phyloP scores from a whole-genome alignment of 208 protist genomes.

The Borovskyia barvae region DNA sequence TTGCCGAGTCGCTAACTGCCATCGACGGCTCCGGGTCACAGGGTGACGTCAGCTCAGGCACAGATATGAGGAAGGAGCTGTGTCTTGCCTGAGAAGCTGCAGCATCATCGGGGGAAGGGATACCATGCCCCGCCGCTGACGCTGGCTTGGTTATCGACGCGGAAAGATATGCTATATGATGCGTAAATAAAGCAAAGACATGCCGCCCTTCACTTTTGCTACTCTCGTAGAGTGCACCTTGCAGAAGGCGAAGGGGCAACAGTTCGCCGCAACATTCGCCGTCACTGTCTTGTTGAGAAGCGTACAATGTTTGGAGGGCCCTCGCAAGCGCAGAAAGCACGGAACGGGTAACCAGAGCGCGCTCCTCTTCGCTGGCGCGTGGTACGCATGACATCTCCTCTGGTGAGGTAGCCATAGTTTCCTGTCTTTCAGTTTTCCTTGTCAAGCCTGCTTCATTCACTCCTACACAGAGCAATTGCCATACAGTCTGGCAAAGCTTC shows the following conservation, averaged over 20 bases:
- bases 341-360: constrained; percentile 7
- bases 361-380: not conserved
- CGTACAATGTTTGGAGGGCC: constrained; percentile 9
- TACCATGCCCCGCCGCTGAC: not conserved
- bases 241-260: constrained; percentile 23
- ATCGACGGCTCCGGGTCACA: not conserved
- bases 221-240: constrained; percentile 21
- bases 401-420: not conserved
- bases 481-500: constrained; percentile 17
- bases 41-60: not conserved
- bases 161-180: too few species aligned
- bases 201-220: constrained; percentile 12
- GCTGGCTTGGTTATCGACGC: too few species aligned
- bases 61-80: too few species aligned
- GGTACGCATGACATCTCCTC: not conserved
- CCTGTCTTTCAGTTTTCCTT: too few species aligned
- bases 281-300: not conserved
- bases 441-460: too few species aligned
- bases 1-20: not conserved
- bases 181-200: constrained; percentile 21
- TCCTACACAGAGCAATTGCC: constrained; percentile 17
- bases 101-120: not conserved
- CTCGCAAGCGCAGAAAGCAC: constrained; percentile 5
- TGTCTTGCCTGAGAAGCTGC: too few species aligned
- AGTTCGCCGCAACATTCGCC: constrained; percentile 8